Conservation (phyloP, 768 basidiomycete species). For the Suillus bovinus region DNA sequence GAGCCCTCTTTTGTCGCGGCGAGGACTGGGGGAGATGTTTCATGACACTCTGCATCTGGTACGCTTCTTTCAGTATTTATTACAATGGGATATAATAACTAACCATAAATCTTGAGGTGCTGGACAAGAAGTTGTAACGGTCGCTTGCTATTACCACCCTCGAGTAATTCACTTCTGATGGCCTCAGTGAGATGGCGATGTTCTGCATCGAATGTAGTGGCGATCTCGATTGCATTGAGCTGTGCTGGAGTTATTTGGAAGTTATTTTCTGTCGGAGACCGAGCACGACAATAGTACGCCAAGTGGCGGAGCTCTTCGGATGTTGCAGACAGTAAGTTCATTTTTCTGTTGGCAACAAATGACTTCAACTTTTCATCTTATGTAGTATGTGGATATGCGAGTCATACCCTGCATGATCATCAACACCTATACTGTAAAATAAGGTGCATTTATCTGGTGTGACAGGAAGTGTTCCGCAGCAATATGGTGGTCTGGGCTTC, state of each 20-base stretch:
- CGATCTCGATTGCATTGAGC: conserved; percentile 38
- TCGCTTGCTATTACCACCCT: conserved; percentile 30
- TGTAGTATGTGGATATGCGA: not conserved
- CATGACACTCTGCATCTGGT: not conserved
- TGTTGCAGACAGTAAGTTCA: conserved; percentile 1
- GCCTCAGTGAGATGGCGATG: conserved; percentile 28
- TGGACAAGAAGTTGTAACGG: conserved; percentile 35
- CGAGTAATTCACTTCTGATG: conserved; percentile 22
- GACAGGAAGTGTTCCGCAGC: not conserved
- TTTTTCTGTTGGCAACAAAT: not conserved
- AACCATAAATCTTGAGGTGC: conserved; percentile 45
- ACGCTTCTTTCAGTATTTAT: not conserved
- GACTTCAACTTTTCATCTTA: not conserved
- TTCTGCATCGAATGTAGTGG: conserved; percentile 33
- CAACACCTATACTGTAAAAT: not conserved
- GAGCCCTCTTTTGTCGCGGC: not conserved
- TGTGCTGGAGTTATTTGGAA: conserved; percentile 15
- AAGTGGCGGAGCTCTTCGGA: not conserved
- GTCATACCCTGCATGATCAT: conserved; percentile 1
- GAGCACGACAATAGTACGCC: not conserved
- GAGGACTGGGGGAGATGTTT: not conserved
- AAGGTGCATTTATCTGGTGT: not conserved
- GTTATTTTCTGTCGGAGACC: not conserved
- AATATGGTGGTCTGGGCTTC: conserved; percentile 6
- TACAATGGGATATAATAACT: conserved; percentile 3